Evolutionary conservation across 495 filamentous ascomycete genomes (phyloP).

Genomic region (Aspergillus asperescens): DNA sequence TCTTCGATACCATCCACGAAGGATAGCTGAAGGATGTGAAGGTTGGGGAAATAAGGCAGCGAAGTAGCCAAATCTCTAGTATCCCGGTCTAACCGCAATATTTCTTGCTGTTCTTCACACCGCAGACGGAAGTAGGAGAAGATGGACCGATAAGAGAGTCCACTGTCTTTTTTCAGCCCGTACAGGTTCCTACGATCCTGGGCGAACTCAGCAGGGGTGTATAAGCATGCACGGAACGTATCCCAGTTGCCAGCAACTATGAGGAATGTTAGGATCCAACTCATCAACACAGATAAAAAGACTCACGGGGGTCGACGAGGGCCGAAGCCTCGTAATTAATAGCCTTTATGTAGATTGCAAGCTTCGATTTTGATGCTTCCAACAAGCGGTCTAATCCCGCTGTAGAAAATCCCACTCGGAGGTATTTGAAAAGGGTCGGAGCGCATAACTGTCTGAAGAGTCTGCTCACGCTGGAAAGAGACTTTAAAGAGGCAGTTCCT

Average conservation of each 20-base stretch:
- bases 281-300: too few relatives aligned
- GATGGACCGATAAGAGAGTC: not conserved
- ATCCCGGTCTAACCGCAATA: not conserved
- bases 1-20: slow-evolving; percentile 3
- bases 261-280: too few relatives aligned
- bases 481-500: not conserved
- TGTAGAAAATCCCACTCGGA: not conserved
- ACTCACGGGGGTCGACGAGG: not conserved
- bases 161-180: not conserved
- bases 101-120: not conserved
- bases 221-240: not conserved
- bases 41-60: not conserved
- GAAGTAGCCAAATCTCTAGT: not conserved
- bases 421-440: not conserved
- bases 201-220: not conserved
- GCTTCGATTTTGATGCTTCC: not conserved
- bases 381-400: not conserved
- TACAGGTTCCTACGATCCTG: not conserved
- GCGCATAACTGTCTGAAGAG: not conserved
- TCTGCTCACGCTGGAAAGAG: not conserved
- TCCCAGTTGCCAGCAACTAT: not conserved
- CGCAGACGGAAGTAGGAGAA: not conserved
- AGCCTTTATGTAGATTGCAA: not conserved
- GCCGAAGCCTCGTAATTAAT: not conserved
- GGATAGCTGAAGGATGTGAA: not conserved